phyloP scores from a whole-genome alignment of 192 early-diverging fungal genomes.

The Umbelopsis ramanniana region DNA sequence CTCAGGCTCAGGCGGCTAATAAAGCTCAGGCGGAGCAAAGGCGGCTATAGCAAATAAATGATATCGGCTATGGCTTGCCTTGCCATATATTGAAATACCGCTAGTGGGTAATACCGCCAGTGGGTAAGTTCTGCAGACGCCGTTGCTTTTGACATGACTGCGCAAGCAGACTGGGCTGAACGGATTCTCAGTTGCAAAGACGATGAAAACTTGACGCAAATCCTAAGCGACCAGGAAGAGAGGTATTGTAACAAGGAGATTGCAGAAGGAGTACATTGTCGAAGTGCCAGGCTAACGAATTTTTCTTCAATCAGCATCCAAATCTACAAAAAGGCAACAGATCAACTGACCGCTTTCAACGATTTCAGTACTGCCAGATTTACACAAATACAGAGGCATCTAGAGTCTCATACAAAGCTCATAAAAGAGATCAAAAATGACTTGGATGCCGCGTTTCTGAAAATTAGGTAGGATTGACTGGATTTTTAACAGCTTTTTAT shows the following conservation, averaged over 20 bases:
- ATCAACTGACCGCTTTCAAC: conserved; percentile 52
- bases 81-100: conserved; percentile 5
- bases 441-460: conserved; percentile 59
- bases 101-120: background rate
- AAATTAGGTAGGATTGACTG: conserved; percentile 46
- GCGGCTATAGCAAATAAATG: background rate
- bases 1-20: too few relatives aligned
- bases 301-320: conserved; percentile 18
- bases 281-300: background rate
- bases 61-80: too few relatives aligned
- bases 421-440: conserved; percentile 60
- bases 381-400: conserved; percentile 50
- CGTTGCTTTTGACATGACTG: background rate
- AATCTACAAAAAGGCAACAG: conserved; percentile 22
- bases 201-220: background rate
- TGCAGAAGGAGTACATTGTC: background rate
- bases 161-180: conserved; percentile 4
- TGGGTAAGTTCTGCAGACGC: background rate
- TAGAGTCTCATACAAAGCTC: conserved; percentile 59
- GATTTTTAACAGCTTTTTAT: background rate
- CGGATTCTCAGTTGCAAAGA: conserved; percentile 7
- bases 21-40: too few relatives aligned
- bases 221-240: conserved; percentile 3
- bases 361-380: conserved; percentile 60
- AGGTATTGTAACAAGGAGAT: background rate